phyloP scores from a whole-genome alignment of 179 eudicot genomes.

The Gypsophila paniculata region DNA sequence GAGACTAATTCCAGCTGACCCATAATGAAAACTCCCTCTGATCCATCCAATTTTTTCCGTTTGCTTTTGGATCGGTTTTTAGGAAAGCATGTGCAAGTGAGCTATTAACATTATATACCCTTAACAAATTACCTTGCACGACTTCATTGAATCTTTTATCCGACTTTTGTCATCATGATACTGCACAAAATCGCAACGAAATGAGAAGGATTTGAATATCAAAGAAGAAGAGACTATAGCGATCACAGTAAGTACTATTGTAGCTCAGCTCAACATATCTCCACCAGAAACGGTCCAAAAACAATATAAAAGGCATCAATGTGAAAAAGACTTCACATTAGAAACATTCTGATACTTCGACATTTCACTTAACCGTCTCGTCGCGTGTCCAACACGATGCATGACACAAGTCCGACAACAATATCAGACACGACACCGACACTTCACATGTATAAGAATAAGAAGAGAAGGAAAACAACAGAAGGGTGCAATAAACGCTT shows the following conservation, averaged over 20 bases:
- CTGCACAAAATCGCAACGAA: slow-evolving; percentile 38
- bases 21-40: background rate
- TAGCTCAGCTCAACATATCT: background rate
- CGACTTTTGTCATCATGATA: slow-evolving; percentile 82
- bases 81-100: too few species aligned
- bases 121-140: slow-evolving; percentile 71
- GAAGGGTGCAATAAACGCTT: too few species aligned
- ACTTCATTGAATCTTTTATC: slow-evolving; percentile 69
- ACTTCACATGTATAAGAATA: too few species aligned
- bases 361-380: too few species aligned
- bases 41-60: too few species aligned
- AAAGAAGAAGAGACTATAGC: background rate
- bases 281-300: background rate
- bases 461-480: too few species aligned
- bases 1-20: background rate
- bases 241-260: background rate
- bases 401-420: too few species aligned
- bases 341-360: background rate
- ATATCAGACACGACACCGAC: too few species aligned
- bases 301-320: background rate
- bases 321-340: background rate
- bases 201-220: background rate
- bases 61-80: too few species aligned
- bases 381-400: too few species aligned
- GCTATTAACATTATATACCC: too few species aligned